phyloP scores from a whole-genome alignment of 2,329 filamentous ascomycete genomes.

The Cordyceps javanica region DNA sequence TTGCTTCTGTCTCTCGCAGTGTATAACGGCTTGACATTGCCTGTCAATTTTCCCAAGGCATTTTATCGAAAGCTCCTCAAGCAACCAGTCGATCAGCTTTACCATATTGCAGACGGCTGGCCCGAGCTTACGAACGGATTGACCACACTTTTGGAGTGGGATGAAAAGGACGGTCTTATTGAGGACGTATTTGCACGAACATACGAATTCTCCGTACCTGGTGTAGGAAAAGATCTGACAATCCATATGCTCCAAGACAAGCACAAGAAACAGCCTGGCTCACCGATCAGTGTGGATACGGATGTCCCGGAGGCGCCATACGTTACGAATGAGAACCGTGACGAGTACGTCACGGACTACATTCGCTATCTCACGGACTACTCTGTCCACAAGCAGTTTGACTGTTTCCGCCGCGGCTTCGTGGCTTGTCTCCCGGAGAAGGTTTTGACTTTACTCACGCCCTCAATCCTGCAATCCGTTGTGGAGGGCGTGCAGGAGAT shows the following conservation, averaged over 20 bases:
- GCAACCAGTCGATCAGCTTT: constrained; percentile 60
- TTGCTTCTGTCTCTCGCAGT: constrained; percentile 82
- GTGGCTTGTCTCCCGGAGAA: constrained; percentile 64
- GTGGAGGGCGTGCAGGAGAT: constrained; percentile 82
- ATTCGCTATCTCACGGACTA: constrained; percentile 74
- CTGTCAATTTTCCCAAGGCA: constrained; percentile 78
- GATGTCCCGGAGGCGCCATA: constrained; percentile 50
- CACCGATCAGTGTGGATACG: constrained; percentile 30
- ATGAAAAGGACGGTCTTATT: constrained; percentile 66
- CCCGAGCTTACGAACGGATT: constrained; percentile 72
- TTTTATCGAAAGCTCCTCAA: constrained; percentile 77
- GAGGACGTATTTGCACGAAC: constrained; percentile 77
- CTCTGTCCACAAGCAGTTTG: constrained; percentile 69
- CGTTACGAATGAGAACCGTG: constrained; percentile 77
- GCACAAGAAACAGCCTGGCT: constrained; percentile 49
- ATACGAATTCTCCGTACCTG: constrained; percentile 72
- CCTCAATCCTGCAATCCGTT: constrained; percentile 65
- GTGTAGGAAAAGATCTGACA: constrained; percentile 51
- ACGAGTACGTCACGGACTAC: constrained; percentile 77
- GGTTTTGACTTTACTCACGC: constrained; percentile 65
- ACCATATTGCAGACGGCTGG: constrained; percentile 84
- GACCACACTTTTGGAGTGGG: constrained; percentile 67
- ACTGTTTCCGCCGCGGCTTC: constrained; percentile 79
- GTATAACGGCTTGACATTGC: constrained; percentile 88
- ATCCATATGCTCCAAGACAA: constrained; percentile 45